Conservation (phyloP, 1,139 yeast species). For the Blastobotrys petasosporus region DNA sequence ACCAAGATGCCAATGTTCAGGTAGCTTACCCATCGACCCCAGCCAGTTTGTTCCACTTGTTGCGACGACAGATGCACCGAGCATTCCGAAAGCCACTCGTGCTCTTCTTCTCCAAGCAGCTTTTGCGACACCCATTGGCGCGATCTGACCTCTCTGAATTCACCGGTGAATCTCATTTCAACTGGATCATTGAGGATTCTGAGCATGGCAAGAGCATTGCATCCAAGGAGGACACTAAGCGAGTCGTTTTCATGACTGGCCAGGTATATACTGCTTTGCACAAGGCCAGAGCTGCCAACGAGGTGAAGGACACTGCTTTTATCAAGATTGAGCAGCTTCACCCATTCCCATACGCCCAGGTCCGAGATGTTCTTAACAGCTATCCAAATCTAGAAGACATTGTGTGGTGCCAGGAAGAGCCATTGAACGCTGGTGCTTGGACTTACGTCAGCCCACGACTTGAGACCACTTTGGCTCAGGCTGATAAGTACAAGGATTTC, state of each 20-base stretch:
- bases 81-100: conserved; percentile 96
- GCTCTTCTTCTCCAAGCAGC: conserved; percentile 84
- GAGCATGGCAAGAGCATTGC: conserved; percentile 74
- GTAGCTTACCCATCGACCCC: conserved; percentile 98
- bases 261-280: conserved; percentile 92
- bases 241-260: conserved; percentile 79
- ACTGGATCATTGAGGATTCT: conserved; percentile 90
- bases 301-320: conserved; percentile 78
- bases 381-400: conserved; percentile 83
- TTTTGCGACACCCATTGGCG: conserved; percentile 97
- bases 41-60: conserved; percentile 89
- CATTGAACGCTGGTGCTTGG: conserved; percentile 95
- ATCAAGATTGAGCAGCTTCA: conserved; percentile 90
- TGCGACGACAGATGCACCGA: conserved; percentile 99
- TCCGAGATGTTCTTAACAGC: conserved; percentile 73
- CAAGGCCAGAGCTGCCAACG: conserved; percentile 76
- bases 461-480: conserved; percentile 65
- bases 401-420: conserved; percentile 99
- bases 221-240: conserved; percentile 78
- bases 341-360: conserved; percentile 97
- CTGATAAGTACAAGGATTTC: conserved; percentile 55
- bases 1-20: conserved; percentile 98
- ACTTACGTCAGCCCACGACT: conserved; percentile 76
- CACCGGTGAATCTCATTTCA: conserved; percentile 87
- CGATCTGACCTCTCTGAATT: conserved; percentile 79